Base-by-base conservation (phyloP, 2,329 filamentous ascomycete species). In the Parafenestella ontariensis region DNA sequence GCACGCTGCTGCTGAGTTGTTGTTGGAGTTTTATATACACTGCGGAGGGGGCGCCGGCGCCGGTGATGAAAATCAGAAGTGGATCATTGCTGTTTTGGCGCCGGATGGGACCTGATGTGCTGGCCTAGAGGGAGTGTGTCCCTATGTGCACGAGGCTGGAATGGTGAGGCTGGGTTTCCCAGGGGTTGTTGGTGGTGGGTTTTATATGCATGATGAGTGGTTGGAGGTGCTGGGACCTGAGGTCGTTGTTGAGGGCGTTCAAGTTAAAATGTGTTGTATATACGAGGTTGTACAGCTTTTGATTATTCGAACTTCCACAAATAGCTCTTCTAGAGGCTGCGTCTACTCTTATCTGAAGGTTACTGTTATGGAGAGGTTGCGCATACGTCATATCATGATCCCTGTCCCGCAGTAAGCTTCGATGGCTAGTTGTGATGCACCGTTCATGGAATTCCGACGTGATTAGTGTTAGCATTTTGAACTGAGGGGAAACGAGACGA, bases 21-120 rank as follows among this genome's bases (percentile, higher is more conserved):
- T 54, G 33, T 23, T 51, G 47, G 9, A 57, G 33, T 26, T 49
- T 52, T 6, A 54, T 18, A 20, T 54, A 51, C 4, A 47, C 18
- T 26, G 54, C 51, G 13, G 36, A 48, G 21, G 50, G 33, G 5
- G 31, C 57, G 5, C 54, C 54, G 6, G 46, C 53, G 26, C 50
- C 54, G 17, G 57, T 60, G 15, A 57, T 49, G 37, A 54, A 52
- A n/a, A 60, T 54, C 1, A 60, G 40, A 3, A 60, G 29, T 4
- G 54, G 57, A 9, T 31, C 36, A 5, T 26, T n/a, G 15, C 17
- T 5, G 15, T 31, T 3, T 17, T 6, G n/a, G n/a, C 50, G 47
- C n/a, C n/a, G n/a, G 24, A 54, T 8, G 15, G 54, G 50, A 8
- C 57, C 47, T 13, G 46, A 43, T 24, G 46, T 37, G 11, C 40